Evolutionary conservation across 2,329 filamentous ascomycete genomes (phyloP).

Genomic region (Didymella pomorum): DNA sequence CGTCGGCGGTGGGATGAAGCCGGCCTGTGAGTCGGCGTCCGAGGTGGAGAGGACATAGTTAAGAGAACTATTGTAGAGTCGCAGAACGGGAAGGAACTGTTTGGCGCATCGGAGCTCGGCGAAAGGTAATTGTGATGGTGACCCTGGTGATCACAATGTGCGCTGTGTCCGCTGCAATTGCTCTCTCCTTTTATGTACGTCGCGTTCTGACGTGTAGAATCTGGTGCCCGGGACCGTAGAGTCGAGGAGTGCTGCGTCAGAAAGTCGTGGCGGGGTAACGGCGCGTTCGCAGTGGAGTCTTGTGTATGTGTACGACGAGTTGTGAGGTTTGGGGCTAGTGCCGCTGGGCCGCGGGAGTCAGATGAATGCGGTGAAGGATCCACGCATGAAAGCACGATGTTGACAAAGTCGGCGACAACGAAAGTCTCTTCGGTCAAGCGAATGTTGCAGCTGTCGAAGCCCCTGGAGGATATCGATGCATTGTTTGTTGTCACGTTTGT

Average conservation of each 20-base stretch:
- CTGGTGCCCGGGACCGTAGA: background rate
- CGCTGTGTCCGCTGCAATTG: slow-evolving; percentile 17
- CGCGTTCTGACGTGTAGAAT: slow-evolving; percentile 1
- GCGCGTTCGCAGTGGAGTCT: slow-evolving; percentile 20
- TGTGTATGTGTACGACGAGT: slow-evolving; percentile 18
- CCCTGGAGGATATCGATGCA: slow-evolving; percentile 6
- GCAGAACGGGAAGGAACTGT: slow-evolving; percentile 9
- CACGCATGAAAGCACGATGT: background rate
- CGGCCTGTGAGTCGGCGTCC: slow-evolving; percentile 51
- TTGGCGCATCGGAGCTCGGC: slow-evolving; percentile 21
- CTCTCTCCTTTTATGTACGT: slow-evolving; percentile 18
- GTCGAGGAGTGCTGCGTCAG: slow-evolving; percentile 6
- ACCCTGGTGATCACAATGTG: slow-evolving; percentile 21
- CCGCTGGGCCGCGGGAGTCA: slow-evolving; percentile 31
- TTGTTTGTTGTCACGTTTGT: slow-evolving; percentile 19
- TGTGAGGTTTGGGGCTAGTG: slow-evolving; percentile 27
- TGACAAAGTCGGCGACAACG: background rate
- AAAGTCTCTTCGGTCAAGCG: background rate
- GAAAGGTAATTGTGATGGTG: slow-evolving; percentile 15
- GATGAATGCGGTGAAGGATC: slow-evolving; percentile 21
- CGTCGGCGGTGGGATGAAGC: slow-evolving; percentile 50
- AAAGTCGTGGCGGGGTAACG: slow-evolving; percentile 26
- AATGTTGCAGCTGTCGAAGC: background rate
- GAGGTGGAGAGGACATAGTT: slow-evolving; percentile 53
- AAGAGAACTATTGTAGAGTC: slow-evolving; percentile 13